Evolutionary conservation across 805 yeast species (phyloP).

Genomic region (Candida suzukii): DNA sequence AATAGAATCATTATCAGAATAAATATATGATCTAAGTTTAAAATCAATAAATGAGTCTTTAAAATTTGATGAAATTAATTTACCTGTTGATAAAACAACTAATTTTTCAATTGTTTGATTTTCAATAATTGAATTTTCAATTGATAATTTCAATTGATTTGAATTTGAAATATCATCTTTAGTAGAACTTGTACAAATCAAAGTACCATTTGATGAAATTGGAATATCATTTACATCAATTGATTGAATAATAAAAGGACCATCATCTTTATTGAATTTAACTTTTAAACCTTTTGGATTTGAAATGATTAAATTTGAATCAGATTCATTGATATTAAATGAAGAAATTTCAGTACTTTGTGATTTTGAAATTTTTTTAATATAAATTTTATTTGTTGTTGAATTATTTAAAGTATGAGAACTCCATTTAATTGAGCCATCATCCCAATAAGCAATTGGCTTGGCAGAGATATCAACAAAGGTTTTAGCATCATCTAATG

Average conservation of each 20-base stretch:
- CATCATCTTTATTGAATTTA: not conserved
- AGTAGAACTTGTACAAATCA: not conserved
- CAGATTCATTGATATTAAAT: not conserved
- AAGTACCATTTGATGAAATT: not conserved
- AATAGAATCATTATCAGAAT: not conserved
- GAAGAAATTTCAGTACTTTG: not conserved
- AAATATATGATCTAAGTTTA: slow-evolving; percentile 4
- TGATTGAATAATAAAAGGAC: not conserved
- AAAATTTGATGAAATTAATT: not conserved
- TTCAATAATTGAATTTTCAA: not conserved
- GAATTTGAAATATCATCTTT: not conserved
- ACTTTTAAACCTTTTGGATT: not conserved
- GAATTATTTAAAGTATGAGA: not conserved
- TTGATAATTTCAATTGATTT: not conserved
- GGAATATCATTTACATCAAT: not conserved
- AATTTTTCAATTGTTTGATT: not conserved
- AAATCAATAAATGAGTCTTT: slow-evolving; percentile 1
- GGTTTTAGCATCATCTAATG: not conserved
- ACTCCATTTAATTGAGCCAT: slow-evolving; percentile 2
- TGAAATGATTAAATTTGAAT: not conserved
- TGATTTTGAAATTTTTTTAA: not conserved
- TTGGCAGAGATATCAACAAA: not conserved
- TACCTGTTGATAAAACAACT: not conserved
- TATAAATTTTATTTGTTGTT: not conserved
- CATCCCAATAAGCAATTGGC: slow-evolving; percentile 1